Base-by-base conservation (phyloP, 1,139 yeast species). In the Candida dubliniensis region DNA sequence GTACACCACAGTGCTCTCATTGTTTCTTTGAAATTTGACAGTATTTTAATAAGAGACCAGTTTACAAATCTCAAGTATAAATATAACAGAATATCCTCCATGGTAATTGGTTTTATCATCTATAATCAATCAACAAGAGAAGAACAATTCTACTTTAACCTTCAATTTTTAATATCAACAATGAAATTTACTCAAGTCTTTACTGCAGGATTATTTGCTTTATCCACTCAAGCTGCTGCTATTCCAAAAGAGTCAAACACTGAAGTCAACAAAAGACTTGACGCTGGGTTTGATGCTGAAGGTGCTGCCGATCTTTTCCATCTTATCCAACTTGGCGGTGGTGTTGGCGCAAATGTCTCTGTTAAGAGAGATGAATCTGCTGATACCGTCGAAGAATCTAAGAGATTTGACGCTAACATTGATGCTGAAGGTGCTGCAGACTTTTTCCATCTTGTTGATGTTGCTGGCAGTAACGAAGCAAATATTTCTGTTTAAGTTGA, bases 191-290 rank as follows among this genome's bases (percentile, higher is more conserved):
- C 29, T 25, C 29, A 25, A 25, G 10, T 25, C 29, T 25, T 25
- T 8, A 25, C 29, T 25, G 10, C 29, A 7, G 29, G 29, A 8
- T 25, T 25, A 10, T 25, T 25, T 25, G 29, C 29, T 25, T 25
- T 25, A 25, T 8, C 29, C 29, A 25, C 29, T 10, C 29, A 25
- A 25, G 29, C 29, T 10, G 10, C 10, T 25, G 29, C 29, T 25
- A 25, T 25, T 10, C 29, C 29, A 25, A 10, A 25, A 25, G 10
- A 25, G 10, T n/a, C 12, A 6, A 24, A 4, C 18, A n/a, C 4
- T 11, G 40, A 31, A 13, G 31, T 24, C 34, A 34, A 14, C n/a
- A 39, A 39, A 33, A 39, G 42, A 38, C 29, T 31, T 25, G 29
- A 18, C 12, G 37, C 15, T 25, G 37, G 25, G 10, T 15, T 34